phyloP scores from a whole-genome alignment of 1,284 basidiomycete species.

The Rhodotorula sp. region DNA sequence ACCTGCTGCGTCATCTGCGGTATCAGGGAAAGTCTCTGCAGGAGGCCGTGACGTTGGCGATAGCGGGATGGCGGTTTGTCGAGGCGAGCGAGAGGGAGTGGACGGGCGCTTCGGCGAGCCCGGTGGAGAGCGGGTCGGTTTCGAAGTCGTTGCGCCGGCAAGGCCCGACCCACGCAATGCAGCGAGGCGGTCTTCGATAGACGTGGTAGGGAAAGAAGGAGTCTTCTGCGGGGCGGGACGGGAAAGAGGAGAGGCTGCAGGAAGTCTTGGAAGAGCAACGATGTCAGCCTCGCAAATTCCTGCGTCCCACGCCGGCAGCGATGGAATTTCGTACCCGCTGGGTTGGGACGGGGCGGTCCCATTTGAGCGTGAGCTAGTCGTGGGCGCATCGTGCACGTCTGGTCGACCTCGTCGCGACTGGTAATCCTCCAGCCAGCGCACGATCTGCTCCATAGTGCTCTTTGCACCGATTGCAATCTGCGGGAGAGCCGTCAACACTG shows the following conservation, averaged over 20 bases:
- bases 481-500: neutral
- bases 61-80: neutral
- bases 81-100: neutral
- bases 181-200: constrained; percentile 22
- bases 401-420: too few relatives aligned
- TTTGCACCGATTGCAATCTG: neutral
- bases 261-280: neutral
- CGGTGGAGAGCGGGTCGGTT: neutral
- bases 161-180: constrained; percentile 10
- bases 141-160: neutral
- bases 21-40: constrained; percentile 1
- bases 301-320: neutral
- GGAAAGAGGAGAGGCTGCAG: neutral
- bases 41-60: constrained; percentile 8
- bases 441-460: neutral
- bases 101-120: neutral
- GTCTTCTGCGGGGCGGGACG: constrained; percentile 1
- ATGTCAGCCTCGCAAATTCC: neutral
- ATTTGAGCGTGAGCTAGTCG: too few relatives aligned
- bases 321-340: neutral
- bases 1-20: constrained; percentile 14
- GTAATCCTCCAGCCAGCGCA: neutral
- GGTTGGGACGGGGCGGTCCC: too few relatives aligned
- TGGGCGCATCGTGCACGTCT: too few relatives aligned
- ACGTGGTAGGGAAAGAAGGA: constrained; percentile 5